Evolutionary conservation across 2,329 filamentous ascomycete genomes (phyloP).

Genomic region (Pezicula neosporulosa): DNA sequence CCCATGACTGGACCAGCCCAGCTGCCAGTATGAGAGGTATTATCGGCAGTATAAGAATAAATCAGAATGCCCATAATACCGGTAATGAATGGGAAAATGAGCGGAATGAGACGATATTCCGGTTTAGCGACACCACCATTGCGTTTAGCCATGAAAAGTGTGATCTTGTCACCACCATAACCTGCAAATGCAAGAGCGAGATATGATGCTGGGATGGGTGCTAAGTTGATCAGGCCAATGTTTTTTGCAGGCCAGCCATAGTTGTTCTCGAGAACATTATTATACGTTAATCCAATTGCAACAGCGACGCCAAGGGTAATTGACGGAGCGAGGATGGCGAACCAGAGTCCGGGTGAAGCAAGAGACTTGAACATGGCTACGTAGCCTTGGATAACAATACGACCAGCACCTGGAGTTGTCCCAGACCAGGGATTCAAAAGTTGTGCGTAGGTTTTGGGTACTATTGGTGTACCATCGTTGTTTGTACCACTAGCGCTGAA

Average conservation of each 20-base stretch:
- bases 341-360: slow-evolving; percentile 17
- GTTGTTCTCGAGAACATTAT: slow-evolving; percentile 29
- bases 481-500: neutral
- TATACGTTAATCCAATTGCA: slow-evolving; percentile 35
- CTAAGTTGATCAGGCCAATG: slow-evolving; percentile 3
- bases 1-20: neutral
- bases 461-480: neutral
- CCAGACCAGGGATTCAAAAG: neutral
- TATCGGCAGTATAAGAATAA: slow-evolving; percentile 27
- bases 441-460: neutral
- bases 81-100: slow-evolving; percentile 29
- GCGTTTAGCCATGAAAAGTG: slow-evolving; percentile 22
- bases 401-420: neutral
- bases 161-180: slow-evolving; percentile 7
- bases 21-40: neutral
- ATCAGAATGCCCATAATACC: slow-evolving; percentile 27
- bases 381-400: neutral
- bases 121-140: slow-evolving; percentile 30
- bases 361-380: neutral
- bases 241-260: slow-evolving; percentile 29
- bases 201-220: neutral
- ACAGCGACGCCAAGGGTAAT: slow-evolving; percentile 34
- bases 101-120: slow-evolving; percentile 31
- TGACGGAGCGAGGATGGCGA: slow-evolving; percentile 32
- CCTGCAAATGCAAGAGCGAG: slow-evolving; percentile 9